A percentile compares a stretch with the other conserved stretches of the same genome.
Conservation (phyloP, 108 stramenopile genomes). For the Cylindrotheca closterium region DNA sequence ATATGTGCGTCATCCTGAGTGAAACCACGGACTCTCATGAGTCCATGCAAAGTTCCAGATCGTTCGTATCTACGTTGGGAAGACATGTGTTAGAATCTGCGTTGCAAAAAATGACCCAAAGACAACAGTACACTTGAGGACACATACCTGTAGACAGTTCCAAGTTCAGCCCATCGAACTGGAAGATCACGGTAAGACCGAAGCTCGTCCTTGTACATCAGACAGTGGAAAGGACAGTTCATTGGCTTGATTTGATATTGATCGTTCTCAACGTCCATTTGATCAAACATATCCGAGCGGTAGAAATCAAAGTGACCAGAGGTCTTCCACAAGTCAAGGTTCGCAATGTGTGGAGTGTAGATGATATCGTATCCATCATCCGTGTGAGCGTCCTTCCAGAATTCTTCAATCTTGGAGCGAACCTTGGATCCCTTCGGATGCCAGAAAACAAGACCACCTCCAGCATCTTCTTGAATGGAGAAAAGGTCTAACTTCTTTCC, state of each 20-base stretch:
- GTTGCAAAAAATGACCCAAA: no score
- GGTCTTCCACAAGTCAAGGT: slow-evolving; percentile 97
- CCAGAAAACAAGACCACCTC: slow-evolving; percentile 72
- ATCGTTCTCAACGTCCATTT: slow-evolving; percentile 97
- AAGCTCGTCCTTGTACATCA: slow-evolving; percentile 95
- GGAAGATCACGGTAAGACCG: slow-evolving; percentile 95
- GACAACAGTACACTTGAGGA: no score
- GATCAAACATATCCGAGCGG: slow-evolving; percentile 97
- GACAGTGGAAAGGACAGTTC: slow-evolving; percentile 99
- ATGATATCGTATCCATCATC: slow-evolving; percentile 91
- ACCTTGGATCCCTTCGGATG: slow-evolving; percentile 95
- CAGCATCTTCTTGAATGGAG: slow-evolving; percentile 93
- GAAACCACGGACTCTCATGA: slow-evolving; percentile 97
- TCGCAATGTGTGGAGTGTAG: slow-evolving; percentile 98
- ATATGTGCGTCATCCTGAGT: slow-evolving; percentile 99
- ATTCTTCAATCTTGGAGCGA: slow-evolving; percentile 90
- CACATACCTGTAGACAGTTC: slow-evolving; percentile 90
- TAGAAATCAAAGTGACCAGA: slow-evolving; percentile 98
- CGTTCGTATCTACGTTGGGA: slow-evolving; percentile 78
- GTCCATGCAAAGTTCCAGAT: slow-evolving; percentile 94
- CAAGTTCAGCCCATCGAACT: slow-evolving; percentile 95
- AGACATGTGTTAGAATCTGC: not conserved
- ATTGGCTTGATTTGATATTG: slow-evolving; percentile 98
- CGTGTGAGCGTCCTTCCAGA: slow-evolving; percentile 87
- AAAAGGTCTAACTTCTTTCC: slow-evolving; percentile 96